A percentile compares a stretch with the other conserved stretches of the same genome.
Evolutionary conservation across 306 rosid species (phyloP).

Genomic region (Begonia fuchsioides): DNA sequence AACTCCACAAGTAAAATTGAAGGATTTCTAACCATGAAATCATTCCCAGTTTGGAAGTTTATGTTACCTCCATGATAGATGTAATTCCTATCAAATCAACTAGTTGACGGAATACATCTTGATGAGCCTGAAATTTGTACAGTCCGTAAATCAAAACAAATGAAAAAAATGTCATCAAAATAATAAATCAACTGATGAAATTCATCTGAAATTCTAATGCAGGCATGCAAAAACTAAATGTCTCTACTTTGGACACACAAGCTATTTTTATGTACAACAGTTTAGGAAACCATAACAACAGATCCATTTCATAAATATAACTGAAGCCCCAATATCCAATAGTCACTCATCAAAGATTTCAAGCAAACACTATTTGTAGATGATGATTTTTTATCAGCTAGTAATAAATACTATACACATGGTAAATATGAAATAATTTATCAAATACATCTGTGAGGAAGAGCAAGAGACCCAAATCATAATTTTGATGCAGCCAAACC

Average conservation of each 20-base stretch:
- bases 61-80: slow-evolving; percentile 92
- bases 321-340: background rate
- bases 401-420: background rate
- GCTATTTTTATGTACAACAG: background rate
- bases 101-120: slow-evolving; percentile 68
- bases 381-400: background rate
- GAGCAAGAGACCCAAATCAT: background rate
- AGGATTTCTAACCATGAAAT: background rate
- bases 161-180: background rate
- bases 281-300: background rate
- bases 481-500: background rate
- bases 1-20: slow-evolving; percentile 5
- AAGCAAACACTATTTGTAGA: background rate
- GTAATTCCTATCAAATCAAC: slow-evolving; percentile 98
- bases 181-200: background rate
- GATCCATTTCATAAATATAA: background rate
- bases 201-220: background rate
- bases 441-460: background rate
- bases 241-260: background rate
- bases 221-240: background rate
- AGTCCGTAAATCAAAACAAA: slow-evolving; percentile 2
- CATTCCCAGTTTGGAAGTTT: background rate
- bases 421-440: background rate
- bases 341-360: background rate
- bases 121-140: slow-evolving; percentile 58